Evolutionary conservation across 225 moss, liverwort and hornwort species (phyloP).

Genomic region (Marchantia polymorpha): DNA sequence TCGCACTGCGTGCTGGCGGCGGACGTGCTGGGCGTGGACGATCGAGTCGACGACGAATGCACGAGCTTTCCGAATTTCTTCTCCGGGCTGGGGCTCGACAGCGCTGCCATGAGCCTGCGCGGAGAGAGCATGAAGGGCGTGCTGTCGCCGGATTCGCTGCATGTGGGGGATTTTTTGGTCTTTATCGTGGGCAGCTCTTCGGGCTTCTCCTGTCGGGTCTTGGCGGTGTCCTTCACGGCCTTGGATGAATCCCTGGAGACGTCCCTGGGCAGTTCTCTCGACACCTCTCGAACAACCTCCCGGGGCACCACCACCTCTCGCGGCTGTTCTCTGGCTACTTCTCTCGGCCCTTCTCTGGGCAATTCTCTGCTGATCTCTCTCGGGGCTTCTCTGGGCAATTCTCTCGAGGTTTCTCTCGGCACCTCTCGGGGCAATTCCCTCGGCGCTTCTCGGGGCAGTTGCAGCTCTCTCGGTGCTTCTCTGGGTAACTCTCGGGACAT

Average conservation of each 20-base stretch:
- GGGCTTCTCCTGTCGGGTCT: constrained; percentile 32
- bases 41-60: constrained; percentile 33
- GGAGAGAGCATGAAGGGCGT: constrained; percentile 43
- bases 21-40: constrained; percentile 34
- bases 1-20: constrained; percentile 28
- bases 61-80: constrained; percentile 34
- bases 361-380: constrained; percentile 1
- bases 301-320: constrained; percentile 1
- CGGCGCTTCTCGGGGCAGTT: constrained; percentile 9
- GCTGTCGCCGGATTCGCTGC: constrained; percentile 26
- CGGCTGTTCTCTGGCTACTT: constrained; percentile 4
- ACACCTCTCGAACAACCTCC: constrained; percentile 5
- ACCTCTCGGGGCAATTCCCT: constrained; percentile 9
- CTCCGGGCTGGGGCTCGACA: constrained; percentile 36
- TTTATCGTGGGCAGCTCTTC: constrained; percentile 36
- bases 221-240: constrained; percentile 10
- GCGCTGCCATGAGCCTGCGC: constrained; percentile 34
- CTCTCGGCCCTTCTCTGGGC: not conserved
- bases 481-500: not conserved
- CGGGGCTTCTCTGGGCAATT: constrained; percentile 18
- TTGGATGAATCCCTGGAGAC: constrained; percentile 13
- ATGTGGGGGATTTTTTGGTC: constrained; percentile 28
- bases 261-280: constrained; percentile 14
- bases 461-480: not conserved
- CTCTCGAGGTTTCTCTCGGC: constrained; percentile 7